Base-by-base conservation (phyloP, 768 basidiomycete species). In the Serendipita sp. region DNA sequence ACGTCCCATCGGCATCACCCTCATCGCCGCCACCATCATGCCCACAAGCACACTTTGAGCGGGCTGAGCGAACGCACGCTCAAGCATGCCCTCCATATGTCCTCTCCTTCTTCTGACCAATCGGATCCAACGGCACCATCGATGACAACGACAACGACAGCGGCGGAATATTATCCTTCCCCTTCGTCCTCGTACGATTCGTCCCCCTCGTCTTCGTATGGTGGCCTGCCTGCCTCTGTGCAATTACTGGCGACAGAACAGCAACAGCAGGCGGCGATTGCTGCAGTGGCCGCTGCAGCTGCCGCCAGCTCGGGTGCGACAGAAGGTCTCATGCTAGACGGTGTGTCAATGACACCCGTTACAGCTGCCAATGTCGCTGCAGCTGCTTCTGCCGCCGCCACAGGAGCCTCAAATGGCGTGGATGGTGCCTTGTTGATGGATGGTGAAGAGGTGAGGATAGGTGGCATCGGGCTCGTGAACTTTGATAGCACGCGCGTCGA, bases 401-500 rank as follows among this genome's bases (percentile, higher is more conserved):
- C 40, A 40, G 5, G 40, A 5, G 13, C 40, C 5, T 13, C 6
- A 40, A 5, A 13, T 13, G 40, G 40, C 40, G 6, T 40, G 13
- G 13, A 40, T 40, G 40, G 40, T 6, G 13, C 40, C 6, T 13
- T 40, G 13, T 13, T 13, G 40, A 40, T 40, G 29, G n/a, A 8
- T n/a, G 48, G 29, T 4, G 36, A 73, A 1, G 80, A 83, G 63
- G 83, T 83, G 2, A 70, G 80, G 66, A 85, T 90, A 67, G 74
- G 77, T 18, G 78, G 82, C 15, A 78, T 91, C 29, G 89, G 89
- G 2, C 75, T 91, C 46, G 87, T 86, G 73, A 91, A 91, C 71
- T 91, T 91, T 68, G 88, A 91, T 73, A 74, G 87, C 0, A 78
- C 80, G 50, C 78, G 80, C 55, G 87, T 83, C 44, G 85, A 88